phyloP scores from a whole-genome alignment of 805 yeast species.

The Nakazawaea molendinolei region DNA sequence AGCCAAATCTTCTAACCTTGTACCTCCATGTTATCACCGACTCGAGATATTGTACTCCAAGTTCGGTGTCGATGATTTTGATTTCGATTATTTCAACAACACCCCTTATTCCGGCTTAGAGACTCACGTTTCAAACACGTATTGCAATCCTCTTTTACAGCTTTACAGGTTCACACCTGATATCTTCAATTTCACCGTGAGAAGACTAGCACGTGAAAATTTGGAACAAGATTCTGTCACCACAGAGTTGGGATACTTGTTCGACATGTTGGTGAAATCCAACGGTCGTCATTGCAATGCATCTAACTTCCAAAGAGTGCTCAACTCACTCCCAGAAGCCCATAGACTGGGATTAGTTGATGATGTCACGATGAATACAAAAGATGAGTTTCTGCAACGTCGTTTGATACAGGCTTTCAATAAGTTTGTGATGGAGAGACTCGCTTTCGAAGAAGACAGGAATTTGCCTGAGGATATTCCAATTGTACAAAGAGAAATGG shows the following conservation, averaged over 20 bases:
- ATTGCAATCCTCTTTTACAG: conserved; percentile 74
- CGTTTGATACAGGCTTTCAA: conserved; percentile 46
- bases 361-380: conserved; percentile 39
- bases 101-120: conserved; percentile 82
- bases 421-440: conserved; percentile 46
- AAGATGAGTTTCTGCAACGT: conserved; percentile 38
- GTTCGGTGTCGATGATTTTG: conserved; percentile 93
- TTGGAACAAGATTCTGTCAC: conserved; percentile 45
- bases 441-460: conserved; percentile 42
- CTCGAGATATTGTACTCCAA: conserved; percentile 76
- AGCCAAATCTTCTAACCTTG: conserved; percentile 26
- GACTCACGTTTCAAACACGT: conserved; percentile 73
- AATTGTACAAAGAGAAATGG: conserved; percentile 14
- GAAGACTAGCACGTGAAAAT: conserved; percentile 47
- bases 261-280: conserved; percentile 86
- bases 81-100: conserved; percentile 75
- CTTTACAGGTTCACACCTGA: conserved; percentile 72
- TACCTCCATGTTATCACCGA: conserved; percentile 72
- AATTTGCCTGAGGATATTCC: conserved; percentile 17
- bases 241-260: conserved; percentile 81
- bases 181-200: conserved; percentile 57
- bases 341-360: conserved; percentile 45
- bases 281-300: conserved; percentile 75
- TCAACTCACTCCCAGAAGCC: conserved; percentile 45
- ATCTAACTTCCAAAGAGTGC: conserved; percentile 61